phyloP scores from a whole-genome alignment of 352 stramenopile genomes.

The Phytophthora pluvialis region DNA sequence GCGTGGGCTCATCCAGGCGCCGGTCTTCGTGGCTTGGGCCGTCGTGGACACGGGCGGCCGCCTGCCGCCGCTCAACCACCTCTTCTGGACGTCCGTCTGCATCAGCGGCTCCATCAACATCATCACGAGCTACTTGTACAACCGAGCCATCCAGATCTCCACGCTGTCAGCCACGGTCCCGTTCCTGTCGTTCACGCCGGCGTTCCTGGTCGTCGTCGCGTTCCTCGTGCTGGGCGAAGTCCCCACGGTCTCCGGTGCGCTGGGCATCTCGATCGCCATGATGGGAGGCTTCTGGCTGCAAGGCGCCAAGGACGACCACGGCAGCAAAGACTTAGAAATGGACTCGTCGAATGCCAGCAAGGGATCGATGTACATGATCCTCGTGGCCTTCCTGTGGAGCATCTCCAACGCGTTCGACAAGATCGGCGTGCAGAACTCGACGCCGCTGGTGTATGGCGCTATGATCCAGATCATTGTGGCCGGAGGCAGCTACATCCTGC shows the following conservation, averaged over 20 bases:
- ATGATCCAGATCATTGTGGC: constrained; percentile 79
- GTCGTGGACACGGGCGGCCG: constrained; percentile 57
- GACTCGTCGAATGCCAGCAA: constrained; percentile 68
- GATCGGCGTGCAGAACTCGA: constrained; percentile 84
- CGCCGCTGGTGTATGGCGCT: constrained; percentile 72
- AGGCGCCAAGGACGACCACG: constrained; percentile 50
- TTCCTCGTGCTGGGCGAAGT: constrained; percentile 81
- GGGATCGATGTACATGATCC: constrained; percentile 83
- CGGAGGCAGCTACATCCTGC: constrained; percentile 61
- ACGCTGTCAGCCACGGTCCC: constrained; percentile 79
- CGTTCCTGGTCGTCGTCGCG: constrained; percentile 76
- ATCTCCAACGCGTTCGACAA: constrained; percentile 88
- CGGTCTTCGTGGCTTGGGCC: constrained; percentile 75
- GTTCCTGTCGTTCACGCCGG: constrained; percentile 82
- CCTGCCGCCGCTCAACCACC: constrained; percentile 68
- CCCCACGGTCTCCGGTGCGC: constrained; percentile 60
- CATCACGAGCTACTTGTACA: constrained; percentile 86
- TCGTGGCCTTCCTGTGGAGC: constrained; percentile 84
- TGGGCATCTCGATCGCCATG: constrained; percentile 75
- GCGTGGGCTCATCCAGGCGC: constrained; percentile 73
- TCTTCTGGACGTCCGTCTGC: constrained; percentile 82
- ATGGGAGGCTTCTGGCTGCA: constrained; percentile 81
- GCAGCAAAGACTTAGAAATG: constrained; percentile 55
- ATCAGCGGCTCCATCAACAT: constrained; percentile 84
- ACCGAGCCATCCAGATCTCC: constrained; percentile 85